Evolutionary conservation across 2,329 filamentous ascomycete genomes (phyloP).

Genomic region (Pseudogymnoascus sp.): DNA sequence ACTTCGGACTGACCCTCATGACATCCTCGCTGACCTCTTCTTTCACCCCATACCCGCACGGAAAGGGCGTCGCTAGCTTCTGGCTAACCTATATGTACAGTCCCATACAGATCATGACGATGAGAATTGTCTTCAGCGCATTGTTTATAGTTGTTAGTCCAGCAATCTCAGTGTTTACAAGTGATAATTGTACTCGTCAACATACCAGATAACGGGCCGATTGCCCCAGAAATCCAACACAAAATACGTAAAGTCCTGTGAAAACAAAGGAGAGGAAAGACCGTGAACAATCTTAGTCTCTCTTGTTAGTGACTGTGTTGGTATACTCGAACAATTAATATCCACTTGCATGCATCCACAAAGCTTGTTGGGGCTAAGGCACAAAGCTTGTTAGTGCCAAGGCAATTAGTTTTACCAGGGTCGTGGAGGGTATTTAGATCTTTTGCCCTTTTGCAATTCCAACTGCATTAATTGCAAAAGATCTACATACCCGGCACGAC

Average conservation of each 20-base stretch:
- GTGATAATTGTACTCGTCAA: neutral
- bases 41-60: neutral
- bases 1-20: neutral
- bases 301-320: neutral
- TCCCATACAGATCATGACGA: neutral
- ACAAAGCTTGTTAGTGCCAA: neutral
- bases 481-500: too few relatives aligned
- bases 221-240: neutral
- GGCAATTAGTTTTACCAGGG: neutral
- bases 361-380: neutral
- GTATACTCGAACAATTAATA: neutral
- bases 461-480: neutral
- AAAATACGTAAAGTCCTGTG: neutral
- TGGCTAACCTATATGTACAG: neutral
- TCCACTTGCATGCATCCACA: neutral
- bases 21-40: neutral
- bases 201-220: neutral
- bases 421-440: too few relatives aligned
- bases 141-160: neutral
- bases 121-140: neutral
- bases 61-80: neutral
- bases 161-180: neutral
- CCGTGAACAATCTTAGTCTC: neutral
- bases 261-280: neutral
- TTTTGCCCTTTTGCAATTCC: too few relatives aligned